phyloP scores from a whole-genome alignment of 257 asterid species.

The Haberlea rhodopensis region DNA sequence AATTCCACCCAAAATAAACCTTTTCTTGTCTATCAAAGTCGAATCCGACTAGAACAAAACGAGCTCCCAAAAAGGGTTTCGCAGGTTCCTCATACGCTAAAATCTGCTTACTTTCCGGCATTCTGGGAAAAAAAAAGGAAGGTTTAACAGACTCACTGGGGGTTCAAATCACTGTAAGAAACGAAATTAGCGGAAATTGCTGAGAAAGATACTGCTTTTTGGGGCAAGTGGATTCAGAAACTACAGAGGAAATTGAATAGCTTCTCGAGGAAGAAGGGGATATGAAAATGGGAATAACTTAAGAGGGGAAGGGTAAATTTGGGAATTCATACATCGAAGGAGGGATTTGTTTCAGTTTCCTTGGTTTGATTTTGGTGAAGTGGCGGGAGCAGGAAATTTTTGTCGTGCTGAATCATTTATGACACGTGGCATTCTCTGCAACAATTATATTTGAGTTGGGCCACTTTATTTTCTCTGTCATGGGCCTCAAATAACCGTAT shows the following conservation, averaged over 20 bases:
- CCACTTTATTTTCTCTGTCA: neutral
- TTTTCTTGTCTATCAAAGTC: conserved; percentile 41
- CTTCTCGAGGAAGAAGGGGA: conserved; percentile 41
- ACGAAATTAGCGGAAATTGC: neutral
- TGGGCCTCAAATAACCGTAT: no score
- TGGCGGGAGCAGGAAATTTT: conserved; percentile 52
- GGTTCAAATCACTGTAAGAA: conserved; percentile 17
- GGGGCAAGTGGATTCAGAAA: conserved; percentile 7
- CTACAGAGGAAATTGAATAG: conserved; percentile 18
- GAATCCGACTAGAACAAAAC: conserved; percentile 66
- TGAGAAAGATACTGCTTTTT: neutral
- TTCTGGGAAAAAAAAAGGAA: conserved; percentile 17
- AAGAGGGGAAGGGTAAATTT: conserved; percentile 31
- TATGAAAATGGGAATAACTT: conserved; percentile 17
- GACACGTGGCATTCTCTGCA: conserved; percentile 26
- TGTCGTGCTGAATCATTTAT: neutral
- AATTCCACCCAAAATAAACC: conserved; percentile 33
- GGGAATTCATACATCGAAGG: conserved; percentile 19
- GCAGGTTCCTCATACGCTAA: conserved; percentile 35
- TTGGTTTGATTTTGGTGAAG: conserved; percentile 38
- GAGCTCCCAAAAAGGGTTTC: conserved; percentile 49
- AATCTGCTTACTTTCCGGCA: conserved; percentile 36
- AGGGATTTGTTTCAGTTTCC: conserved; percentile 26
- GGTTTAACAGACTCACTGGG: conserved; percentile 14
- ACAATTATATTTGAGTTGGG: neutral